Percentiles rank a stretch among this genome's conserved stretches.
These are phyloP conservation scores for Pistacia atlantica DNA, from an alignment of 345 rosid species.

Conservation along the genomic window DNA sequence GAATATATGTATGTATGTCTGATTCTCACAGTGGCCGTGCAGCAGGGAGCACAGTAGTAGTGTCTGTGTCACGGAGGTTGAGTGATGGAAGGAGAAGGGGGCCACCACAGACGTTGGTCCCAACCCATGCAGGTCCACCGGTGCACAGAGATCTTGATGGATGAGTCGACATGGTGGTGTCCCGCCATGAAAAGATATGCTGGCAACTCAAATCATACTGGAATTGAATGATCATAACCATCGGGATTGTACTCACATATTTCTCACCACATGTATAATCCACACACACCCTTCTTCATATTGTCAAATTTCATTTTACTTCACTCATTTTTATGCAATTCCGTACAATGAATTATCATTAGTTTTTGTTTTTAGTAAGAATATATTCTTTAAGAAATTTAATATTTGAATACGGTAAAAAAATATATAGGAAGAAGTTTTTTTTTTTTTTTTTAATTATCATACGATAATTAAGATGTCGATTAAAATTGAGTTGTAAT, in stretches of 20 bases:
- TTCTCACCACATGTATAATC: background rate
- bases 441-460: too few species aligned
- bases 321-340: too few species aligned
- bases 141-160: background rate
- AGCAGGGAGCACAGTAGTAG: background rate
- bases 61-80: background rate
- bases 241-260: background rate
- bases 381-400: too few species aligned
- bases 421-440: too few species aligned
- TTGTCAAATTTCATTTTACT: too few species aligned
- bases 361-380: too few species aligned
- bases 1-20: too few species aligned
- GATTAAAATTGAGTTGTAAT: too few species aligned
- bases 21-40: background rate
- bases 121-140: background rate
- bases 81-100: background rate
- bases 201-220: background rate
- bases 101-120: background rate
- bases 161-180: background rate
- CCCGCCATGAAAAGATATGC: background rate
- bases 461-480: too few species aligned
- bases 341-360: too few species aligned
- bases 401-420: too few species aligned
- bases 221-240: background rate
- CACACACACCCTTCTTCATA: background rate